Evolutionary conservation across 352 stramenopile species (phyloP), one percentile per base, ranked within the genome.

Genomic region (Phytopythium helicoides): DNA sequence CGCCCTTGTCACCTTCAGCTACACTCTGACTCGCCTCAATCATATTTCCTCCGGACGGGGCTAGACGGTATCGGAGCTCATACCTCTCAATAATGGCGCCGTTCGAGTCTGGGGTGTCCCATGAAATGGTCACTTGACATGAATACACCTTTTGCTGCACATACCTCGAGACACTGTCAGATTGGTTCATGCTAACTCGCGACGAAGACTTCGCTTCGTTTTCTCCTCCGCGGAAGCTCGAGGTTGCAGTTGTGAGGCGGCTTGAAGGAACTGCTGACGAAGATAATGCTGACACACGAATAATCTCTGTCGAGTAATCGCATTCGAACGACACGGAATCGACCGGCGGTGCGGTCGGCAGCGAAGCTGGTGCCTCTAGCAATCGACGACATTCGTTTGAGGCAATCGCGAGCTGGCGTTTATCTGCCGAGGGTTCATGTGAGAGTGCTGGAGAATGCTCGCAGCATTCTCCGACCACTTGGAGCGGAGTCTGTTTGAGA

Each of bases 31-130:
- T 68, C 68, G 14, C 70, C 62, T 14, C 73, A 10, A 6, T 8
- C 22, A 5, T 4, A 2, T 26, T n/a, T n/a, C 7, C 26, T 38
- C 16, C 23, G 25, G 1, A 18, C 12, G 42, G 15, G 6, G 42
- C 16, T 2, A 22, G 37, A 3, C 76, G 71, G 51, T 86, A 81
- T 31, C 77, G 77, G 16, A 86, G 54, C 60, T 90, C 79, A 61
- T 86, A 87, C 51, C 81, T 89, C 42, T 87, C 68, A 53, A 88
- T 87, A 41, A 87, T 67, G 14, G 66, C 76, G 37, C 79, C 80
- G 28, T 90, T 87, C 18, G 76, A 86, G 16, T 84, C 56, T n/a
- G 75, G 76, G 18, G 76, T 84, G 33, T 75, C 52, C 77, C 77
- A 91, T 37, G 52, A 58, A 37, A 79, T 39, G 23, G 71, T 64